A percentile compares a stretch with the other conserved stretches of the same genome.
Evolutionary conservation across 768 basidiomycete species (phyloP).

Genomic region (Rhodocollybia butyracea): DNA sequence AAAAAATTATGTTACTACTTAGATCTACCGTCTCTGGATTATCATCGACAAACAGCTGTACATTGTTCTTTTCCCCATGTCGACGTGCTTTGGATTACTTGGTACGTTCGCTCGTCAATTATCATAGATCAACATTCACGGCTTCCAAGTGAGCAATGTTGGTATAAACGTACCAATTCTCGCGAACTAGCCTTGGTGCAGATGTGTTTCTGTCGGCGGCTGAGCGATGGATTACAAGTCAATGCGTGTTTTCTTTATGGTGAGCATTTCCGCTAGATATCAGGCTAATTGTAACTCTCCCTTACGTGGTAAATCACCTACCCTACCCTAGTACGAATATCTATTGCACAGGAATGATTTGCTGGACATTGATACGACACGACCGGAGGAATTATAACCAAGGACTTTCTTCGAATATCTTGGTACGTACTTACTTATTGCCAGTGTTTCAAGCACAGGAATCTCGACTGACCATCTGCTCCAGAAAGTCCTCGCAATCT

Average conservation of each 20-base stretch:
- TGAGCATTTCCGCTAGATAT: not conserved
- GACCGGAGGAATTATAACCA: too few relatives aligned
- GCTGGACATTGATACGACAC: not conserved
- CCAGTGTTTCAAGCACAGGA: too few relatives aligned
- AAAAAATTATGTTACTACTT: too few relatives aligned
- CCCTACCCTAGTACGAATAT: slow-evolving; percentile 3
- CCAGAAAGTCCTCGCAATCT: slow-evolving; percentile 11
- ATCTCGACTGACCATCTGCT: not conserved
- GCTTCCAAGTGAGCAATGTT: slow-evolving; percentile 8
- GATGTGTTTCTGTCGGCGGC: slow-evolving; percentile 9
- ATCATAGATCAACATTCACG: not conserved
- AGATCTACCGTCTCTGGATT: slow-evolving; percentile 41
- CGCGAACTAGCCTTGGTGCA: not conserved
- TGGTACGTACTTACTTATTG: not conserved
- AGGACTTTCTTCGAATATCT: not conserved
- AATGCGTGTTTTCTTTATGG: slow-evolving; percentile 11
- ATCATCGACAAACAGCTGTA: slow-evolving; percentile 6
- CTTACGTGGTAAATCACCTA: not conserved
- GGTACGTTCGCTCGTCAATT: slow-evolving; percentile 5
- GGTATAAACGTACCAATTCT: slow-evolving; percentile 15
- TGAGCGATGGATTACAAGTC: slow-evolving; percentile 14
- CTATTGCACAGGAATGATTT: not conserved
- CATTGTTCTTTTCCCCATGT: slow-evolving; percentile 11
- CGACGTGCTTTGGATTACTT: slow-evolving; percentile 3
- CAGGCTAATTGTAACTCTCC: not conserved